A percentile compares a stretch with the other conserved stretches of the same genome.
Conservation (phyloP, 257 asterid species). For the Solanum paucissectum region DNA sequence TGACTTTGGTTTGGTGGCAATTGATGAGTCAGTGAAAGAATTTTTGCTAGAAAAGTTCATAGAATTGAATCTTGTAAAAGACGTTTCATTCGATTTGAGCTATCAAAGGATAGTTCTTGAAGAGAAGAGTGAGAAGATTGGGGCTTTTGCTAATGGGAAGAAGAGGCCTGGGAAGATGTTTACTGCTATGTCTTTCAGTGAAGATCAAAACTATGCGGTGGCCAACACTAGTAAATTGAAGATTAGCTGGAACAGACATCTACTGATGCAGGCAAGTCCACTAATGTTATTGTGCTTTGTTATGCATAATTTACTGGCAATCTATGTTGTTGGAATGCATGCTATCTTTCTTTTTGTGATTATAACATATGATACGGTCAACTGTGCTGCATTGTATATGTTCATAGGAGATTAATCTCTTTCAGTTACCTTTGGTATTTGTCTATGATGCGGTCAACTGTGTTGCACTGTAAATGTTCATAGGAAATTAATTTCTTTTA, state of each 20-base stretch:
- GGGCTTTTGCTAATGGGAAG: constrained; percentile 52
- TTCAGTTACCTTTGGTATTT: not conserved
- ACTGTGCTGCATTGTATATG: not conserved
- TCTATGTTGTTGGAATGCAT: not conserved
- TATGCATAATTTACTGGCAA: not conserved
- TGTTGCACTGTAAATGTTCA: not conserved
- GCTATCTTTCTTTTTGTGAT: not conserved
- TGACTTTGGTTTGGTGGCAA: constrained; percentile 70
- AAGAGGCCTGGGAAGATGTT: constrained; percentile 90
- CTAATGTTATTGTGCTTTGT: not conserved
- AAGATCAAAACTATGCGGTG: constrained; percentile 5
- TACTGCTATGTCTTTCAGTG: constrained; percentile 79
- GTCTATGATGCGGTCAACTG: not conserved
- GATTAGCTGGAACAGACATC: constrained; percentile 49
- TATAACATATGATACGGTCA: not conserved
- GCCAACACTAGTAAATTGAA: constrained; percentile 21
- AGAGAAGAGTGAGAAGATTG: constrained; percentile 22
- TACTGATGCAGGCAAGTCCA: constrained; percentile 62
- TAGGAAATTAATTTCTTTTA: not conserved
- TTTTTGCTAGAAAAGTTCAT: constrained; percentile 44
- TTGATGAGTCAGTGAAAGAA: constrained; percentile 39
- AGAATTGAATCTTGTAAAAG: constrained; percentile 71
- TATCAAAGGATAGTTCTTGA: constrained; percentile 57
- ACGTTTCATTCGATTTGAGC: constrained; percentile 69
- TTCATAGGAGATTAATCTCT: not conserved